Conservation (phyloP, 345 rosid species). For the Corymbia maculata region DNA sequence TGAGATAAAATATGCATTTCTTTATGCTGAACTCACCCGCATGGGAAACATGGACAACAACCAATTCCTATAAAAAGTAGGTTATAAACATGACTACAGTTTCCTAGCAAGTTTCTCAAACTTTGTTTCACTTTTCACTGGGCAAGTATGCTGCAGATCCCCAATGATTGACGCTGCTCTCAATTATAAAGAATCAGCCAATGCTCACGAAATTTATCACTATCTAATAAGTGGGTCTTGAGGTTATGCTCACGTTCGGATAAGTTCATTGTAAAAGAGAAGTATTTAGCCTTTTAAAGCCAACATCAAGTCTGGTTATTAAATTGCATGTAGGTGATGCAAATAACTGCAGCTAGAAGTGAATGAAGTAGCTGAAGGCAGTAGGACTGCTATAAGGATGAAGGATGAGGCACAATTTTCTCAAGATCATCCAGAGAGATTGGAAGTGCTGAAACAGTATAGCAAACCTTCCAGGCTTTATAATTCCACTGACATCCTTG, state of each 20-base stretch:
- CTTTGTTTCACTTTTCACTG: background rate
- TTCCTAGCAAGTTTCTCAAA: background rate
- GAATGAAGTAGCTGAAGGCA: background rate
- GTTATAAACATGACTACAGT: background rate
- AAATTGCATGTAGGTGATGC: background rate
- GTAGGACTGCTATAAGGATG: background rate
- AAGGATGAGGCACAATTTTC: background rate
- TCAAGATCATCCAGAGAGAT: background rate
- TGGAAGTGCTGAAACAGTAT: background rate
- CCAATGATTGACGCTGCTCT: background rate
- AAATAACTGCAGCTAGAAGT: background rate
- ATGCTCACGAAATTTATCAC: background rate
- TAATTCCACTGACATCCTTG: conserved; percentile 37
- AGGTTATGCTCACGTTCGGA: background rate
- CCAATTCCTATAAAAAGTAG: background rate
- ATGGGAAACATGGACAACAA: background rate
- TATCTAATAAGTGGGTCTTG: background rate
- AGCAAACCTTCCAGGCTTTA: conserved; percentile 61
- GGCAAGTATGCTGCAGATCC: background rate
- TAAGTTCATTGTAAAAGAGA: background rate
- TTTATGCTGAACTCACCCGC: background rate
- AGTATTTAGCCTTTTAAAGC: background rate
- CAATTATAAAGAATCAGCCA: background rate
- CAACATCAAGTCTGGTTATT: background rate
- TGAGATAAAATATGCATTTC: background rate